Conservation (phyloP, 495 filamentous ascomycete genomes). For the Hypoxylon fragiforme region DNA sequence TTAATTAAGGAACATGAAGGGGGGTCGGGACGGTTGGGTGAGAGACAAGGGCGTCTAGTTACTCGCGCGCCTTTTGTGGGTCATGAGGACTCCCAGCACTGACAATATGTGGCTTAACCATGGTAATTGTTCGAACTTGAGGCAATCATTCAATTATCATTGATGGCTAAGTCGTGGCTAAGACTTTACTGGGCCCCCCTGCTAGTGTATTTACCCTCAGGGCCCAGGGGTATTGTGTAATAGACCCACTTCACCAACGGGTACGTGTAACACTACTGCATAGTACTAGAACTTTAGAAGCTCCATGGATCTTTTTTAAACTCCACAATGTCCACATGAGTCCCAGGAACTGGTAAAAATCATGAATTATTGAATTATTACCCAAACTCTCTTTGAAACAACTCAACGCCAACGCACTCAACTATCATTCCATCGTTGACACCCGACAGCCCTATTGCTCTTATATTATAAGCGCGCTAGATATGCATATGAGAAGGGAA, state of each 20-base stretch:
- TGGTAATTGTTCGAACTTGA: too few species aligned
- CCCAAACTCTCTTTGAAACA: background rate
- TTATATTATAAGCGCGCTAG: too few species aligned
- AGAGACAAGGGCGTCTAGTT: background rate
- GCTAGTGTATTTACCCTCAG: background rate
- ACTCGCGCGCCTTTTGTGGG: background rate
- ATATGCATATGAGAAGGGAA: background rate
- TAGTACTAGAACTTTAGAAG: background rate
- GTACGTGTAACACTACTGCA: conserved; percentile 2
- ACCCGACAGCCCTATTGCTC: conserved; percentile 1
- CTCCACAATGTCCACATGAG: too few species aligned
- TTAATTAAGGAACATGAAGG: too few species aligned
- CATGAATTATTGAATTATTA: too few species aligned
- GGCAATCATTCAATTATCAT: too few species aligned
- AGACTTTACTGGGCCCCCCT: too few species aligned
- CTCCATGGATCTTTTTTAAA: too few species aligned
- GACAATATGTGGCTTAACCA: background rate
- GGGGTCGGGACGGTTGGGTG: conserved; percentile 21
- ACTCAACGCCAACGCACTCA: background rate
- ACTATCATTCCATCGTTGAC: conserved; percentile 1
- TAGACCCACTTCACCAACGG: too few species aligned
- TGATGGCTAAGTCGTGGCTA: conserved; percentile 29
- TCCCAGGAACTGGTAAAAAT: too few species aligned
- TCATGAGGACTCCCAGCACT: background rate
- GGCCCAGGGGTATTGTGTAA: background rate